Base-by-base conservation (phyloP, 2,329 filamentous ascomycete species). In the Cladophialophora carrionii region DNA sequence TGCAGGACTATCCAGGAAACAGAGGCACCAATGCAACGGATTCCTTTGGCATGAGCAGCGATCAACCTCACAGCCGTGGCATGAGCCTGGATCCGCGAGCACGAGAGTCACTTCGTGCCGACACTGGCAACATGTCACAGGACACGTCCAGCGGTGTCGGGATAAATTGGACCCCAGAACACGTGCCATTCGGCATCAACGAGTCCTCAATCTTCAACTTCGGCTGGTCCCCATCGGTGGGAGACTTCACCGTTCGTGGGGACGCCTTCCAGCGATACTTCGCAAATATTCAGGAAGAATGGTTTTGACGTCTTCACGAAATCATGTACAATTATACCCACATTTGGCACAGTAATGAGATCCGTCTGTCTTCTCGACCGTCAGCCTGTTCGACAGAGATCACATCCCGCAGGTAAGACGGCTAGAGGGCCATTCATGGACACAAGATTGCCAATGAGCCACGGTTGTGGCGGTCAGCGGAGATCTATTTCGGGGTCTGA, bases 151-250 rank as follows among this genome's bases (percentile, higher is more conserved):
- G 26, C 14, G 48, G 34, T 22, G 26, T 48, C 20, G 58, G 51
- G 12, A 17, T 41, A n/a, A 64, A 49, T 9, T 62, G 57, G 61
- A 64, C 62, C 7, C 43, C 62, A 4, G 65, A 64, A 34, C 57
- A 58, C 10, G 26, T 61, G 31, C 20, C 56, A 34, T 22, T 62
- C 29, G 51, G 26, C 12, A 53, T 52, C n/a, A 63, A 55, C 34
- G 64, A 61, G 20, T 6, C 48, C 7, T 51, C 48, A 6, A 37
- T 66, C 8, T 57, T 68, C 26, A 61, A 63, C 22, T 64, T 66
- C 31, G 68, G 64, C n/a, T 69, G 64, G 64, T 64, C 67, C 20
- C 58, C 67, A 17, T 66, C 64, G 8, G 46, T 69, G 34, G 67
- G 58, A 20, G 63, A 67, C 48, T 63, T 65, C 34, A 53, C 37